These are phyloP conservation scores for Lanmaoa rubissima DNA, from an alignment of 768 basidiomycete genomes.

Conservation along the genomic window DNA sequence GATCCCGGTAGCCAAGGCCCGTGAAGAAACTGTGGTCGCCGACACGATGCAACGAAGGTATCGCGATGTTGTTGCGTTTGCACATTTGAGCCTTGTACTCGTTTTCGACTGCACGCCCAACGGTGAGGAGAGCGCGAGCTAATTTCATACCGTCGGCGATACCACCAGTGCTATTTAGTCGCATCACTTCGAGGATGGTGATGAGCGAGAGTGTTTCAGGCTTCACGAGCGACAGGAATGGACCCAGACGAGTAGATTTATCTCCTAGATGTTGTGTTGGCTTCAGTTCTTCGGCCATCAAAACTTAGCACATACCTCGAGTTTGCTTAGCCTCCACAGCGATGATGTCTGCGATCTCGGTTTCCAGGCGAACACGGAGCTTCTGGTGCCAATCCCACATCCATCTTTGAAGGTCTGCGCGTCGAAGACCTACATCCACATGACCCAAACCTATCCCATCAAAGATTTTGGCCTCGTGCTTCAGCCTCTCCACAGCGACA, in stretches of 20 bases:
- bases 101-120: constrained; percentile 84
- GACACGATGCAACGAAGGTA: constrained; percentile 37
- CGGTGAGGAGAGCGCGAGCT: constrained; percentile 69
- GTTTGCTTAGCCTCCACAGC: constrained; percentile 33
- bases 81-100: constrained; percentile 88
- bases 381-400: constrained; percentile 85
- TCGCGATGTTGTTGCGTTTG: constrained; percentile 55
- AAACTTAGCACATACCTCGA: constrained; percentile 17
- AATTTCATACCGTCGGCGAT: constrained; percentile 89
- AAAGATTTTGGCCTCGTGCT: constrained; percentile 59
- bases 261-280: constrained; percentile 6
- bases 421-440: constrained; percentile 41
- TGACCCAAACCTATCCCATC: constrained; percentile 54
- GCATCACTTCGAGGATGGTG: constrained; percentile 87
- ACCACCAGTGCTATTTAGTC: constrained; percentile 72
- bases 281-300: background rate
- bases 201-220: constrained; percentile 82
- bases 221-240: constrained; percentile 74
- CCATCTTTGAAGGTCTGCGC: constrained; percentile 61
- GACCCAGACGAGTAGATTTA: constrained; percentile 42
- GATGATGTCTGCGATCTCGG: constrained; percentile 49
- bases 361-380: constrained; percentile 49
- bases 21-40: constrained; percentile 50
- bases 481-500: constrained; percentile 68
- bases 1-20: constrained; percentile 53